Evolutionary conservation across 2,329 filamentous ascomycete species (phyloP), one percentile per base, ranked within the genome.

Genomic region (Beauveria pseudobassiana): DNA sequence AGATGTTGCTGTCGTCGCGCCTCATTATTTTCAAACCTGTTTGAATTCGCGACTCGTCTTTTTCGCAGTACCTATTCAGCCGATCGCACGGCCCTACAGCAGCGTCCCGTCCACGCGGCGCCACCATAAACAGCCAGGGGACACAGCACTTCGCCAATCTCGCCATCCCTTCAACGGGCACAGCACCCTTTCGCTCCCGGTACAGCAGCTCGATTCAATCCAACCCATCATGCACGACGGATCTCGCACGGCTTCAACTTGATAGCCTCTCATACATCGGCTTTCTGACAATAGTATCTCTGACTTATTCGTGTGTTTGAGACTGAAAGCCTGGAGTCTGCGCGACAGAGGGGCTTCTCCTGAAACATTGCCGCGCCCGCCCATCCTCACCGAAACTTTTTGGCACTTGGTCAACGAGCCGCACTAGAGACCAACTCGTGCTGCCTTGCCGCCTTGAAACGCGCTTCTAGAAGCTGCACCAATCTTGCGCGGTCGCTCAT

Each of bases 401-500:
- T 45, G 57, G 49, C 50, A 18, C 58, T 60, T 42, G n/a, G 34
- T 46, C 49, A 24, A 30, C 40, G 38, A 40, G 58, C 50, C 50
- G 50, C 58, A 48, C 50, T 54, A 24, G 24, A 24, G 34, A 48
- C 22, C 50, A 26, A 8, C 16, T 26, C 50, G 58, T 42, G 48
- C 58, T 26, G 46, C 55, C 9, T 22, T 55, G 45, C 43, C 43
- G 56, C 62, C 59, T 55, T 59, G 52, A 62, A 57, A 51, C 24
- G 63, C 66, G 65, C 63, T 67, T 66, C 67, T 46, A 46, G 63
- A 51, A 63, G 63, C 59, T 59, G 63, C 63, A 56, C 61, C 61
- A 52, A 56, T 56, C 65, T 61, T 64, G 64, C 64, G 65, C 64
- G 58, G 56, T 64, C 63, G 63, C 64, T 64, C 65, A 64, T 68